These are phyloP conservation scores for Scytalidium lignicola DNA, from an alignment of 2,329 filamentous ascomycete species.

Conservation along the genomic window DNA sequence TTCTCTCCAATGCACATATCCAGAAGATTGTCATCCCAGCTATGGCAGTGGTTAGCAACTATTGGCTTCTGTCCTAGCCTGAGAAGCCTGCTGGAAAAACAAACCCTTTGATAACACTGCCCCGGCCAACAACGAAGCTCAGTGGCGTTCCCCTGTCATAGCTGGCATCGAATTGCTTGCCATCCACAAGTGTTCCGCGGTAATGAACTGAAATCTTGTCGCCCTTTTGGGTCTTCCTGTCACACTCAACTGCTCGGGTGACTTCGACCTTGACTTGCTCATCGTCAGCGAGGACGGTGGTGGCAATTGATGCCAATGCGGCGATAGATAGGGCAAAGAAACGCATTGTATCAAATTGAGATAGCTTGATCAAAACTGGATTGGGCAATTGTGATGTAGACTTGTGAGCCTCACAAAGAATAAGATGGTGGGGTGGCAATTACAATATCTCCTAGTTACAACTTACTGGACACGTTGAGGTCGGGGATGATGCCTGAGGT, in stretches of 20 bases:
- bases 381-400: neutral
- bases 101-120: constrained; percentile 85
- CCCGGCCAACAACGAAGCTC: constrained; percentile 70
- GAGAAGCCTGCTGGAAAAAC: constrained; percentile 26
- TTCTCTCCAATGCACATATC: constrained; percentile 97
- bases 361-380: neutral
- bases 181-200: constrained; percentile 72
- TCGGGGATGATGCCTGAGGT: neutral
- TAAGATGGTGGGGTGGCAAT: neutral
- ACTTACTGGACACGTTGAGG: neutral
- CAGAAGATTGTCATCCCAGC: constrained; percentile 84
- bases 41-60: constrained; percentile 27
- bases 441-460: neutral
- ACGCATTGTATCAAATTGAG: constrained; percentile 18
- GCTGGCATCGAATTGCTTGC: constrained; percentile 77
- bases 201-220: constrained; percentile 87
- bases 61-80: neutral
- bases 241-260: constrained; percentile 69
- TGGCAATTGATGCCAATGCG: constrained; percentile 20
- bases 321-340: constrained; percentile 24
- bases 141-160: constrained; percentile 76
- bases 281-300: constrained; percentile 21
- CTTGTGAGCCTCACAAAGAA: neutral
- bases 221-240: constrained; percentile 68
- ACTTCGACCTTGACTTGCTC: constrained; percentile 72